phyloP scores from a whole-genome alignment of 2,329 filamentous ascomycete genomes.

The Lomentospora prolificans region DNA sequence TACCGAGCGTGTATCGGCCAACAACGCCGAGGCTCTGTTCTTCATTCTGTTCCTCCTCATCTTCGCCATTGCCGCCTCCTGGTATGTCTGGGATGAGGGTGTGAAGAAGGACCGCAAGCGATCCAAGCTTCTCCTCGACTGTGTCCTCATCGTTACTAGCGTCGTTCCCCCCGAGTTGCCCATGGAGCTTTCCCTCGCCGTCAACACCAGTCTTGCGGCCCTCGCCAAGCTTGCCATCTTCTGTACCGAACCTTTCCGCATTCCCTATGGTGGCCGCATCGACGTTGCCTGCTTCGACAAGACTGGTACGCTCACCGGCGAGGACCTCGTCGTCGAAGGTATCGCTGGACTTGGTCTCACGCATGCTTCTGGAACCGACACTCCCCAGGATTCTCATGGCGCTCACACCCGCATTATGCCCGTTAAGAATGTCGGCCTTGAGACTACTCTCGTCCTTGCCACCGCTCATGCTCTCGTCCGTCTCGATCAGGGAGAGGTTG shows the following conservation, averaged over 20 bases:
- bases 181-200: slow-evolving; percentile 94
- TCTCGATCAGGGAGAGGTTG: slow-evolving; percentile 91
- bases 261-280: slow-evolving; percentile 89
- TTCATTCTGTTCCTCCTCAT: slow-evolving; percentile 96
- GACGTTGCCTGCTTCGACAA: slow-evolving; percentile 98
- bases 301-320: slow-evolving; percentile 91
- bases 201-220: slow-evolving; percentile 93
- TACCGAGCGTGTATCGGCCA: slow-evolving; percentile 96
- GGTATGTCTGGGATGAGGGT: slow-evolving; percentile 98
- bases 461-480: slow-evolving; percentile 94
- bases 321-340: slow-evolving; percentile 93
- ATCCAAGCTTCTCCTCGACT: slow-evolving; percentile 94
- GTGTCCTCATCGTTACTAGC: slow-evolving; percentile 92
- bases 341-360: slow-evolving; percentile 81
- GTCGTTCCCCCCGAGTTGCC: slow-evolving; percentile 97
- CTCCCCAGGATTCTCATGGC: slow-evolving; percentile 62
- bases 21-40: slow-evolving; percentile 89
- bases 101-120: slow-evolving; percentile 90
- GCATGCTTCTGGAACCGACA: slow-evolving; percentile 48
- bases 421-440: slow-evolving; percentile 59
- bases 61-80: slow-evolving; percentile 93
- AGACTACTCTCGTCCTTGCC: slow-evolving; percentile 87
- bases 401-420: slow-evolving; percentile 71
- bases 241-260: slow-evolving; percentile 97
- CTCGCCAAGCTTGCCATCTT: slow-evolving; percentile 95